phyloP scores from a whole-genome alignment of 306 rosid genomes.

The Betula pendula region DNA sequence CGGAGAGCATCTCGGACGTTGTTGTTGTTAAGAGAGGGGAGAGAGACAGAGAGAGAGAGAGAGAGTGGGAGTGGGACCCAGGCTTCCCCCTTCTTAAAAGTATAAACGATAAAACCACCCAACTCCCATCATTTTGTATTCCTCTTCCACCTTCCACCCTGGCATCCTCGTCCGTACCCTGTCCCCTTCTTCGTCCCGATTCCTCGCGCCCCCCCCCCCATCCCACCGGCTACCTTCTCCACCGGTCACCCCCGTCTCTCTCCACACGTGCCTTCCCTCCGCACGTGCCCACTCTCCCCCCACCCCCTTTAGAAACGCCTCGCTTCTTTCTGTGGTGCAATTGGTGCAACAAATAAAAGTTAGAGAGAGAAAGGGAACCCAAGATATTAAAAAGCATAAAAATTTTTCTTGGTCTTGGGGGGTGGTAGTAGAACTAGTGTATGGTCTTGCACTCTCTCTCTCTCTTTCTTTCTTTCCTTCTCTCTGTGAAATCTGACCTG shows the following conservation, averaged over 20 bases:
- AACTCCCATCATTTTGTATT: conserved; percentile 56
- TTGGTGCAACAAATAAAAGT: conserved; percentile 91
- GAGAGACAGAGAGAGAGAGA: background rate
- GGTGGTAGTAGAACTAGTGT: conserved; percentile 17
- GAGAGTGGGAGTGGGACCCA: conserved; percentile 31
- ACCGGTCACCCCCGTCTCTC: conserved; percentile 31
- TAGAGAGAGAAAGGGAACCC: conserved; percentile 39
- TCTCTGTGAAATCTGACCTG: conserved; percentile 26
- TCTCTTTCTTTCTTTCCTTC: conserved; percentile 8
- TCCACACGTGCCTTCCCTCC: conserved; percentile 48
- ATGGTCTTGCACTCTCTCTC: conserved; percentile 32
- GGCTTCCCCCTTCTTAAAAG: conserved; percentile 28
- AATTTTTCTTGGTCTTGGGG: conserved; percentile 20
- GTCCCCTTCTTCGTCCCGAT: conserved; percentile 37
- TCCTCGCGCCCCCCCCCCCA: conserved; percentile 1
- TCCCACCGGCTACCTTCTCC: conserved; percentile 42
- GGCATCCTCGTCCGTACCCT: conserved; percentile 82
- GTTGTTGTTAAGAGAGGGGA: background rate
- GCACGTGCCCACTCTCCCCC: conserved; percentile 36
- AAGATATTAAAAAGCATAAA: conserved; percentile 15
- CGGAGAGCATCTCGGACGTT: conserved; percentile 19
- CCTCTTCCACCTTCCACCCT: conserved; percentile 56
- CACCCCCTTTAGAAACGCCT: conserved; percentile 23
- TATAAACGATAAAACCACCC: conserved; percentile 47
- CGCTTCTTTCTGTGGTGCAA: conserved; percentile 71